Evolutionary conservation across 768 basidiomycete species (phyloP), one percentile per base, ranked within the genome.

Genomic region (Naganishia friedmannii): DNA sequence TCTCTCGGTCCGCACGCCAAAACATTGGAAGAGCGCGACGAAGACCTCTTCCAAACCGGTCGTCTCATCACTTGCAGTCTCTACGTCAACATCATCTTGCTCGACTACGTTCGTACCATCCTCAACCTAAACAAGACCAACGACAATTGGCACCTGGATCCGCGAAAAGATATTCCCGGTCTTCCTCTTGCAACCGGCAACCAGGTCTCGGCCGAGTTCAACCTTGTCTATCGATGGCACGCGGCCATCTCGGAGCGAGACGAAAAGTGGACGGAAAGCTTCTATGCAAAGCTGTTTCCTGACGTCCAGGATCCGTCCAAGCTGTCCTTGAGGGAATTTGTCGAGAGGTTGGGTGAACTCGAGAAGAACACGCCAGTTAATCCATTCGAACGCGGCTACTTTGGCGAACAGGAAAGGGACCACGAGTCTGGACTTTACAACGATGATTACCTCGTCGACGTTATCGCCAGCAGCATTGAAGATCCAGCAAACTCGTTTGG

Each of bases 1-100:
- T 1, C 17, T 26, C 48, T 51, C n/a, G 48, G 48, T 12, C 48
- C 48, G 17, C 48, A 51, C 48, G 48, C 21, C 6, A 51, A 51
- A 26, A 51, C 48, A n/a, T 51, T 12, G 48, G 48, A 51, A 51
- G 4, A 51, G 12, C 48, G 48, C 23, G 48, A 51, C n/a, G 48
- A 51, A 51, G 48, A 51, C 48, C 48, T 51, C 12, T 51, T 51
- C 23, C 48, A 51, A 23, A 51, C 48, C 48, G 48, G 48, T 51
- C 48, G 48, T 1, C 48, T 51, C 23, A 51, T 51, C n/a, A 51
- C 48, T 26, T n/a, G 48, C 23, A 23, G 48, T 23, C 48, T 51
- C 12, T 51, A 51, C 48, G 48, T 51, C 48, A 51, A 51, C 12
- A 5, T 21, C 12, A 51, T 51, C 3, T 21, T 51, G 3, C 48